Conservation (phyloP, 83 land plant genomes). For the Diphasiastrum complanatum region DNA sequence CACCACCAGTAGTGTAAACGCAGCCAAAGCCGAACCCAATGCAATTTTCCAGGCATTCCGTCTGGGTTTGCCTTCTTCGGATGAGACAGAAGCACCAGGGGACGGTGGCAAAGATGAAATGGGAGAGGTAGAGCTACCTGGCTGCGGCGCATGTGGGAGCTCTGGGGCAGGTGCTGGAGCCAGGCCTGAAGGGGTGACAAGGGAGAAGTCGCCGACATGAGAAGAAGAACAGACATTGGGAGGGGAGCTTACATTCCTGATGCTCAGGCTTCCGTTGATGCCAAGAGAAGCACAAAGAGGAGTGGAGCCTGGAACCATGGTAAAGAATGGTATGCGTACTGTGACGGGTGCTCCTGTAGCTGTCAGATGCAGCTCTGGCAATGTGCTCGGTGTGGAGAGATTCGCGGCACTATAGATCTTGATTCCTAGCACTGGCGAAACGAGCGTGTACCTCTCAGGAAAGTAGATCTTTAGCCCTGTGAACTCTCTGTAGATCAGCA, state of each 20-base stretch:
- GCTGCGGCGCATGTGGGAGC: constrained; percentile 3
- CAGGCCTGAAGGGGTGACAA: constrained; percentile 42
- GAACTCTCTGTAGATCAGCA: constrained; percentile 61
- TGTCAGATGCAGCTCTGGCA: constrained; percentile 34
- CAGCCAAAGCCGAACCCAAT: constrained; percentile 28
- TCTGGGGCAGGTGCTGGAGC: constrained; percentile 36
- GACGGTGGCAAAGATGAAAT: background rate
- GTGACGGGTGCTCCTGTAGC: constrained; percentile 32
- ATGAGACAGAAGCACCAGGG: background rate
- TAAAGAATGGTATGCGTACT: constrained; percentile 26
- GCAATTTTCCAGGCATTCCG: constrained; percentile 35
- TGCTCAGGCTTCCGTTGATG: constrained; percentile 32
- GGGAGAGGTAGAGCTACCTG: background rate
- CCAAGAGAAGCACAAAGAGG: constrained; percentile 50
- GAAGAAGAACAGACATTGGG: constrained; percentile 39
- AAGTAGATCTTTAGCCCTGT: constrained; percentile 48
- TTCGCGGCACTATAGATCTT: constrained; percentile 59
- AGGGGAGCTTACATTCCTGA: constrained; percentile 25
- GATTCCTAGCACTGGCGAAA: constrained; percentile 55
- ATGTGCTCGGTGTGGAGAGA: constrained; percentile 32
- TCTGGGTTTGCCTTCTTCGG: constrained; percentile 3
- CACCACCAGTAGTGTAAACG: constrained; percentile 12
- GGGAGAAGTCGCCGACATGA: constrained; percentile 54
- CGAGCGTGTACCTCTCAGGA: constrained; percentile 31
- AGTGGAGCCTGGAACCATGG: constrained; percentile 4